Evolutionary conservation across 2,329 filamentous ascomycete species (phyloP), one percentile per base, ranked within the genome.

Genomic region (Aureobasidium sp.): DNA sequence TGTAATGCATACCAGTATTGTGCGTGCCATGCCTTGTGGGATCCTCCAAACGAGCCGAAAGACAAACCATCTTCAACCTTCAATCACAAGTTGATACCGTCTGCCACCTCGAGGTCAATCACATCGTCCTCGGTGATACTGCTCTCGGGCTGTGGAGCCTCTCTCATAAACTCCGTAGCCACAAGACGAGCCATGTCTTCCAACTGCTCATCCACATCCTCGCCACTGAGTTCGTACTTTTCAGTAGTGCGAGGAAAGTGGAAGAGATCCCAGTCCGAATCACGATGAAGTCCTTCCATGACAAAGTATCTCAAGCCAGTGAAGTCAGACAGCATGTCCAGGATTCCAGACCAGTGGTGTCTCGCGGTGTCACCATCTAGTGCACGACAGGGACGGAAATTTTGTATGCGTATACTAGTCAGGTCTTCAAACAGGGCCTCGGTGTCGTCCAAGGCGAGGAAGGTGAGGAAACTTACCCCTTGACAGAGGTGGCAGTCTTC

Each of bases 351-450:
- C 56, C 56, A 60, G 23, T 60, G 56, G 3, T 13, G 20, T 42
- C 43, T 29, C 29, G 33, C 33, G 33, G 13, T 31, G 5, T 20
- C 10, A 8, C 6, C 51, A n/a, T 9, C 31, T 3, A 10, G 10
- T 4, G 54, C n/a, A n/a, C 54, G 54, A n/a, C 54, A 58, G 18
- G 54, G 54, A 25, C 43, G 20, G 23, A 60, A 60, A 7, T 25
- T 10, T 3, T 20, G 29, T 31, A 60, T 48, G 43, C 23, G 25
- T 1, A 60, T 20, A 16, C 31, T 60, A n/a, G 31, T 38, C 31
- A 54, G 11, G 31, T 20, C 33, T 3, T n/a, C 13, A 9, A 10
- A 9, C 18, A 59, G 18, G 13, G 40, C 20, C 27, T 42, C 13
- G 11, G 18, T 40, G 4, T 40, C 31, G 13, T 16, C 20, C 11